Conservation (phyloP, 306 rosid genomes). For the Lathyrus tuberosus region DNA sequence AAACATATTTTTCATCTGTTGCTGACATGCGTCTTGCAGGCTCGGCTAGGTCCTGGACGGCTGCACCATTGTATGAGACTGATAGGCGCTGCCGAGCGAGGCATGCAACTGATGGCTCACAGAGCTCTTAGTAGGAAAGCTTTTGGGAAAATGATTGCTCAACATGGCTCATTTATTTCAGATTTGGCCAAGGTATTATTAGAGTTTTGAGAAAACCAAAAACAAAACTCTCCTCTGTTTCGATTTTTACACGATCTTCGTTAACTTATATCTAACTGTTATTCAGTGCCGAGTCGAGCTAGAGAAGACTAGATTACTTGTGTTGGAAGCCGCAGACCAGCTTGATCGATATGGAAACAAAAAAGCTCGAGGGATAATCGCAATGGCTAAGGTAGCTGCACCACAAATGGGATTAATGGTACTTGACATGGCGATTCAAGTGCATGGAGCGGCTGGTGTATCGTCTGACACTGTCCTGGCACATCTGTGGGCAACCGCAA, state of each 20-base stretch:
- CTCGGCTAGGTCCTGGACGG: conserved; percentile 97
- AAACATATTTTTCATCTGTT: conserved; percentile 12
- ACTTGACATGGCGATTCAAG: conserved; percentile 97
- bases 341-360: conserved; percentile 90
- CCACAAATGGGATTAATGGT: conserved; percentile 90
- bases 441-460: conserved; percentile 87
- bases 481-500: conserved; percentile 88
- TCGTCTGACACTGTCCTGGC: conserved; percentile 90
- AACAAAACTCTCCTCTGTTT: conserved; percentile 22
- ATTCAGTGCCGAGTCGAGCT: conserved; percentile 87
- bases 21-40: conserved; percentile 56
- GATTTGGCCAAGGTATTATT: conserved; percentile 84
- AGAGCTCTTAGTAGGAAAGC: conserved; percentile 84
- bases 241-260: conserved; percentile 3
- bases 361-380: conserved; percentile 80
- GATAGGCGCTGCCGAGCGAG: conserved; percentile 93
- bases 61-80: conserved; percentile 98
- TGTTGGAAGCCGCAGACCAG: conserved; percentile 92
- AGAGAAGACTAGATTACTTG: conserved; percentile 80
- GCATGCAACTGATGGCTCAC: conserved; percentile 79
- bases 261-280: conserved; percentile 19
- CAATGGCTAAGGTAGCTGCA: conserved; percentile 97
- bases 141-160: conserved; percentile 88
- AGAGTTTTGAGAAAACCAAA: conserved; percentile 20
- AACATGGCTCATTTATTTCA: conserved; percentile 88